These are phyloP conservation scores for Pisolithus tinctorius DNA, from an alignment of 768 basidiomycete species.

Conservation along the genomic window DNA sequence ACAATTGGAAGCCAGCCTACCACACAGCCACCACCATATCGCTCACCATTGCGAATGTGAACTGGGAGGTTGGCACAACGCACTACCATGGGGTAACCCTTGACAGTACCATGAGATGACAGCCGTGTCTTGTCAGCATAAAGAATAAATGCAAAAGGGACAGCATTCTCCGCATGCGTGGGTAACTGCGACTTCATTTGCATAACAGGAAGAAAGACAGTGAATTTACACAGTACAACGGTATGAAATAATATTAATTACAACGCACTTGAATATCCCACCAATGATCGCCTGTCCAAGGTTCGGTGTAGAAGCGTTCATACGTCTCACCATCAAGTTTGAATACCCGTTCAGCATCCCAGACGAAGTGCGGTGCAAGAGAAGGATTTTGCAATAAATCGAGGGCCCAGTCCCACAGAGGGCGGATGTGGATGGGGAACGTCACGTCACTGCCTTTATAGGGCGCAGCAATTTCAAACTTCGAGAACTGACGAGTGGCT, in stretches of 20 bases:
- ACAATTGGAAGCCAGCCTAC: conserved; percentile 37
- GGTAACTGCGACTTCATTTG: neutral
- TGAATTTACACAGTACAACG: too few relatives aligned
- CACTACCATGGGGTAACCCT: conserved; percentile 31
- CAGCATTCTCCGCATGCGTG: conserved; percentile 1
- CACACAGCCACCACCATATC: conserved; percentile 27
- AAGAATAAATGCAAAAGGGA: conserved; percentile 27
- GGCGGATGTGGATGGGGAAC: neutral
- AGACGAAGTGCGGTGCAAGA: conserved; percentile 15
- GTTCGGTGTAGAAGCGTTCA: conserved; percentile 27
- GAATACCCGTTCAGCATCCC: conserved; percentile 27
- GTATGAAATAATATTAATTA: neutral
- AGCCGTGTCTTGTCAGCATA: conserved; percentile 37
- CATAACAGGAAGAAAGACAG: too few relatives aligned
- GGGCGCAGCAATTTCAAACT: neutral
- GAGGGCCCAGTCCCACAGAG: conserved; percentile 8
- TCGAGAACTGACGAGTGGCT: neutral
- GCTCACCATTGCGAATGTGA: conserved; percentile 27
- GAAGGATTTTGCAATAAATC: conserved; percentile 3
- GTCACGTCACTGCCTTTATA: neutral
- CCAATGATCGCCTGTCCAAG: conserved; percentile 30
- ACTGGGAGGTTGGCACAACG: conserved; percentile 28
- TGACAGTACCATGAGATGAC: conserved; percentile 30
- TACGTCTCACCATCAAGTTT: conserved; percentile 21
- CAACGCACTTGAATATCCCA: conserved; percentile 32